Base-by-base conservation (phyloP, 192 early-diverging fungal species). In the Coemansia sp. region DNA sequence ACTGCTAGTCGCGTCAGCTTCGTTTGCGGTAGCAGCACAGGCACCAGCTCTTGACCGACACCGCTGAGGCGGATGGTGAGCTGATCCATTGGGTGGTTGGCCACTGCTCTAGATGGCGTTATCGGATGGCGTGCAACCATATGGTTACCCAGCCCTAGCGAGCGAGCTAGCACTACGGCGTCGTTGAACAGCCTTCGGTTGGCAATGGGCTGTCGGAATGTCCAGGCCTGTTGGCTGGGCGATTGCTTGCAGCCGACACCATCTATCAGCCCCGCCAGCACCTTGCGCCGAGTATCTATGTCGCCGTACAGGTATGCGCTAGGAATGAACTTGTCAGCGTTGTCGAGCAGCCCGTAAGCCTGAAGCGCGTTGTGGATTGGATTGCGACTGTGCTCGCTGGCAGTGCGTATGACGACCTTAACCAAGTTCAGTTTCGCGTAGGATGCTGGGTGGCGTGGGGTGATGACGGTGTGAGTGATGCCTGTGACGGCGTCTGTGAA, bases 71-170 rank as follows among this genome's bases (percentile, higher is more conserved):
- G 29, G 55, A 66, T 66, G 35, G 14, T 55, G 14, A 58, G 65
- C 9, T 59, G 25, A 10, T 38, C 55, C n/a, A n/a, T 36, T 15
- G 54, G 20, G 3, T 8, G 32, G 3, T 29, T 29, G 32, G 41
- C 20, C 40, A 14, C 25, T 11, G 56, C 33, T 52, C 35, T 55
- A 35, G n/a, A 35, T 20, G 50, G 49, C 53, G 17, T 29, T 36
- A 14, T 9, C 9, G 62, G 19, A 36, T 11, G 8, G 54, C n/a
- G 45, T 3, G 55, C 13, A 23, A 49, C 65, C 14, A 66, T 10
- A 29, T 42, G 56, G 65, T 66, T 66, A 20, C 65, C 65, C 55
- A 66, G 52, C 10, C 55, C 65, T 20, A 66, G 40, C 15, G 65
- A 66, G 57, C 65, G 65, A 49, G 65, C 54, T 9, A 66, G 41